A percentile compares a stretch with the other conserved stretches of the same genome.
These are phyloP conservation scores for Salix exigua DNA, from an alignment of 345 rosid species.

Conservation along the genomic window DNA sequence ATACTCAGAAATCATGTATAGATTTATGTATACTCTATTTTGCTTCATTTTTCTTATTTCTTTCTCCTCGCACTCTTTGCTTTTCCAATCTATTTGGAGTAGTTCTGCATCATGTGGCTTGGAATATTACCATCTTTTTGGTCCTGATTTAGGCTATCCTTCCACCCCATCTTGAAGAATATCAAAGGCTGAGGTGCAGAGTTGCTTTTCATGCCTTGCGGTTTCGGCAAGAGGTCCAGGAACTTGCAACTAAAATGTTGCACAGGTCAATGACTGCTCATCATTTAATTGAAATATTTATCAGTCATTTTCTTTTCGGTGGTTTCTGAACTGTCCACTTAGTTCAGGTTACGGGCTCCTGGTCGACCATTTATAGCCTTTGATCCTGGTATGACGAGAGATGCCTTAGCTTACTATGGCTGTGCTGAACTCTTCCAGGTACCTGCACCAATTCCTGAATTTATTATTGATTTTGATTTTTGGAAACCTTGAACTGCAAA, in stretches of 20 bases:
- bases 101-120: neutral
- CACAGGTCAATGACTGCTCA: conserved; percentile 44
- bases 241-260: conserved; percentile 72
- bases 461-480: conserved; percentile 11
- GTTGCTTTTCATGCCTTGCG: conserved; percentile 82
- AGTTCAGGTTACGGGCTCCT: conserved; percentile 65
- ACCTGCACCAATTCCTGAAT: conserved; percentile 27
- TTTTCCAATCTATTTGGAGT: neutral
- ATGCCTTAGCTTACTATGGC: conserved; percentile 90
- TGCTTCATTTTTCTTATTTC: neutral
- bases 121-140: conserved; percentile 6
- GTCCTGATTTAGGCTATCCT: conserved; percentile 61
- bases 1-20: neutral
- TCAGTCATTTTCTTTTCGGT: neutral
- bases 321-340: conserved; percentile 2
- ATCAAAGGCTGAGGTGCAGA: conserved; percentile 89
- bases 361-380: conserved; percentile 89
- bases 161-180: conserved; percentile 77
- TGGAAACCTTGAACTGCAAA: conserved; percentile 9
- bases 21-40: neutral
- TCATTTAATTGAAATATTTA: neutral
- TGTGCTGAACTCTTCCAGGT: conserved; percentile 99
- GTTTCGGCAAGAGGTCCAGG: conserved; percentile 84
- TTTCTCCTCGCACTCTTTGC: neutral
- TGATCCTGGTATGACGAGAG: conserved; percentile 97